These are phyloP conservation scores for Silene latifolia DNA, from an alignment of 148 eudicot genomes.

Conservation along the genomic window DNA sequence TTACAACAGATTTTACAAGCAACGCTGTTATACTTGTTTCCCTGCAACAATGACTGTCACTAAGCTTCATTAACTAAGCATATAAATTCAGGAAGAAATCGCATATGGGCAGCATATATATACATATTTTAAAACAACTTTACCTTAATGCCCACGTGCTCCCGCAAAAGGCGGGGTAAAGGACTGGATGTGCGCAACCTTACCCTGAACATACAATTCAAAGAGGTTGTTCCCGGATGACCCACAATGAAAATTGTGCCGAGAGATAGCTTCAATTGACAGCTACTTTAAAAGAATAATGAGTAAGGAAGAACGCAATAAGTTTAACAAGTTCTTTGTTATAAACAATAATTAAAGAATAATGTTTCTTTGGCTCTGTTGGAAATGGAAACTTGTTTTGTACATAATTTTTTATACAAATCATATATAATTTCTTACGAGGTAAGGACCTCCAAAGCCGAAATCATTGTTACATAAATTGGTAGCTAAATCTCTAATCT, in stretches of 20 bases:
- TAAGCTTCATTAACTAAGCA: not conserved
- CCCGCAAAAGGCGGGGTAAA: too few species aligned
- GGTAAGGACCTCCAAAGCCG: slow-evolving; percentile 3
- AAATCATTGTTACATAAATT: not conserved
- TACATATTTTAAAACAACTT: not conserved
- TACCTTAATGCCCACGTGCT: not conserved
- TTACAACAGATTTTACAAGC: not conserved
- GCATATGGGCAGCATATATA: not conserved
- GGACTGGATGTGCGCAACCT: not conserved
- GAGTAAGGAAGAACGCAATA: too few species aligned
- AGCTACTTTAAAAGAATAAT: not conserved
- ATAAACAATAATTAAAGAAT: not conserved
- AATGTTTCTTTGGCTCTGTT: not conserved
- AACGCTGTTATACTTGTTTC: not conserved
- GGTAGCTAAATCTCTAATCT: slow-evolving; percentile 11
- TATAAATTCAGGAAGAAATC: slow-evolving; percentile 3
- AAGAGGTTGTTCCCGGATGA: too few species aligned
- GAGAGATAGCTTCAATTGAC: not conserved
- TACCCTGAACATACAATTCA: not conserved
- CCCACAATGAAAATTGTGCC: not conserved
- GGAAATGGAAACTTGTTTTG: not conserved
- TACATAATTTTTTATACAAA: not conserved
- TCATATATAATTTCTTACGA: not conserved
- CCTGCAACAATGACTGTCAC: slow-evolving; percentile 7
- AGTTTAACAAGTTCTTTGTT: not conserved